Base-by-base conservation (phyloP, 331 rosid genomes). In the Prunus yedoensis region DNA sequence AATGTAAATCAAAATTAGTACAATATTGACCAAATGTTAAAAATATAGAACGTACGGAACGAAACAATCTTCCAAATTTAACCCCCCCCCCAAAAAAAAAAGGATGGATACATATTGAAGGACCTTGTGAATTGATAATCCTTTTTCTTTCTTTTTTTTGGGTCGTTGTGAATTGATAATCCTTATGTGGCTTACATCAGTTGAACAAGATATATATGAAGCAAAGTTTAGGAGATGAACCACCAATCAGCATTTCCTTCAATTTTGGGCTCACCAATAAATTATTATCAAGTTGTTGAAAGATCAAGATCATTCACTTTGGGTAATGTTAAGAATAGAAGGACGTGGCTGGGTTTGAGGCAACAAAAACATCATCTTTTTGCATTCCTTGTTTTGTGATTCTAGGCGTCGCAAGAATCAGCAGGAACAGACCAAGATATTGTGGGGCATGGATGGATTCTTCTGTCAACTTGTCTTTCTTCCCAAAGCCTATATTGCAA, bases 191-290 rank as follows among this genome's bases (percentile, higher is more conserved):
- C 59, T 59, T 25, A 21, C 20, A 78, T 75, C 16, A 32, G 15
- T 18, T 72, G 83, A 76, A 74, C 49, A 68, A 71, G 76, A 73
- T 81, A 66, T n/a, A 73, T 81, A 66, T n/a, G 62, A 62, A 49
- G 71, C 71, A 61, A 57, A 7, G 0, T 41, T 62, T 20, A 17
- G 10, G 38, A 57, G 50, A 60, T 15, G 18, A 20, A 66, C 50
- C 56, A 70, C 77, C 59, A 53, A 53, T 80, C 23, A 59, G 51
- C 60, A 58, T 45, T 67, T n/a, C 51, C 17, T 18, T 23, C 64
- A 30, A 57, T 30, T n/a, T 58, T 58, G 38, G 57, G 50, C 45
- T 53, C 76, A 69, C 66, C 77, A 69, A n/a, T 30, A 66, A 58
- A 41, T 20, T 76, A 56, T 45, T 43, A 38, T 72, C 50, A 27